phyloP scores from a whole-genome alignment of 129 eudicot species.

The Cynara cardunculus region DNA sequence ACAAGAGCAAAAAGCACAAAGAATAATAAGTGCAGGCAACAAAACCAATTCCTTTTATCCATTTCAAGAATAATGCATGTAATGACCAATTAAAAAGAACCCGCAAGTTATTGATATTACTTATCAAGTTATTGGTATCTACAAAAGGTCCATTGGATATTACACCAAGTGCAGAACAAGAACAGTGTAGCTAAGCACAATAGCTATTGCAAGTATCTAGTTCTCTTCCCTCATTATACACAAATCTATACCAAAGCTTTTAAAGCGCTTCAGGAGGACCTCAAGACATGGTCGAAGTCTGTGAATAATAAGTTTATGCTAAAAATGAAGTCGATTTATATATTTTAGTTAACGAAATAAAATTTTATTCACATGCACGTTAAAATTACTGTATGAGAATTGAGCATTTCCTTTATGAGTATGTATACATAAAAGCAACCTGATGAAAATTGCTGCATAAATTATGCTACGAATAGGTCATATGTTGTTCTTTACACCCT shows the following conservation, averaged over 20 bases:
- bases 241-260: not conserved
- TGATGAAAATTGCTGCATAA: no score
- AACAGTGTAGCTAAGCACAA: not conserved
- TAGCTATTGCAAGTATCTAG: not conserved
- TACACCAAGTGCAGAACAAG: not conserved
- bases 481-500: no score
- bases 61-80: constrained; percentile 2
- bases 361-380: not conserved
- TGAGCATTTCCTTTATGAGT: not conserved
- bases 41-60: not conserved
- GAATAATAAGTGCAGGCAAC: not conserved
- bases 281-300: not conserved
- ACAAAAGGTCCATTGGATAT: not conserved
- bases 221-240: not conserved
- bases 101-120: not conserved
- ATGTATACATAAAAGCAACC: not conserved
- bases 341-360: not conserved
- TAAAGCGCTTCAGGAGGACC: not conserved
- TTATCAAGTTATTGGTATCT: no score
- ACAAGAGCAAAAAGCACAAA: constrained; percentile 18
- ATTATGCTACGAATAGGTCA: no score
- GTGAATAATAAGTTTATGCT: not conserved
- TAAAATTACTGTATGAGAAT: not conserved
- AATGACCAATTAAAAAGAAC: not conserved
- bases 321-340: not conserved